phyloP scores from a whole-genome alignment of 2,329 filamentous ascomycete genomes.

The Lachnellula cervina region DNA sequence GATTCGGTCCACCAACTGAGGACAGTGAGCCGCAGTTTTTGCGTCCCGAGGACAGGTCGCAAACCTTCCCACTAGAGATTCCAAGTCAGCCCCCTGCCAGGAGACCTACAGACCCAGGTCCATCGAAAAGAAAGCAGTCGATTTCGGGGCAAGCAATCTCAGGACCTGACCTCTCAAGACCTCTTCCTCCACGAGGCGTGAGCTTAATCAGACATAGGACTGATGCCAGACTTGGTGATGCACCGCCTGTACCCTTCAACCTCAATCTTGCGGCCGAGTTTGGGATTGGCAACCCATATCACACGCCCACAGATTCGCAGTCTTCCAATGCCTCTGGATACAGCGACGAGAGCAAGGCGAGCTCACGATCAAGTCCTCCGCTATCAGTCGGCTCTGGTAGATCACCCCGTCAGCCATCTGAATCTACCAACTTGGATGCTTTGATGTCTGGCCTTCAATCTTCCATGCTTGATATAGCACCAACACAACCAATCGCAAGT shows the following conservation, averaged over 20 bases:
- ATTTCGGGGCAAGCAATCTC: slow-evolving; percentile 18
- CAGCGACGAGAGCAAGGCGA: slow-evolving; percentile 55
- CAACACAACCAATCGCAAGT: slow-evolving; percentile 28
- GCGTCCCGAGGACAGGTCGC: slow-evolving; percentile 27
- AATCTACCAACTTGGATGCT: slow-evolving; percentile 40
- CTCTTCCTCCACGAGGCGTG: slow-evolving; percentile 27
- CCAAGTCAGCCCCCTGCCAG: slow-evolving; percentile 14
- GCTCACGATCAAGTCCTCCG: slow-evolving; percentile 57
- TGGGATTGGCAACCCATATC: slow-evolving; percentile 58
- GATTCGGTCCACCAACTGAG: slow-evolving; percentile 46
- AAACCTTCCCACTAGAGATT: slow-evolving; percentile 29
- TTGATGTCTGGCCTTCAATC: slow-evolving; percentile 53
- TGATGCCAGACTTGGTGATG: slow-evolving; percentile 18
- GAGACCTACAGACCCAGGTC: slow-evolving; percentile 22
- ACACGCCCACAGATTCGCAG: slow-evolving; percentile 58
- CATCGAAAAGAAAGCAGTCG: slow-evolving; percentile 22
- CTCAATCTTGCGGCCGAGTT: slow-evolving; percentile 57
- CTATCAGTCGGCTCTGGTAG: slow-evolving; percentile 33
- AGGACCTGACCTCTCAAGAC: slow-evolving; percentile 27
- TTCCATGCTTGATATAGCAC: slow-evolving; percentile 41
- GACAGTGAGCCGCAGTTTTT: slow-evolving; percentile 37
- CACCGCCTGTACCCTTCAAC: slow-evolving; percentile 23
- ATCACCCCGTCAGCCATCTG: slow-evolving; percentile 36
- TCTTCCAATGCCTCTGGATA: slow-evolving; percentile 60
- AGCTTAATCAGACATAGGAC: slow-evolving; percentile 25